Conservation (phyloP, 2,329 filamentous ascomycete genomes). For the Macrophomina phaseolina region DNA sequence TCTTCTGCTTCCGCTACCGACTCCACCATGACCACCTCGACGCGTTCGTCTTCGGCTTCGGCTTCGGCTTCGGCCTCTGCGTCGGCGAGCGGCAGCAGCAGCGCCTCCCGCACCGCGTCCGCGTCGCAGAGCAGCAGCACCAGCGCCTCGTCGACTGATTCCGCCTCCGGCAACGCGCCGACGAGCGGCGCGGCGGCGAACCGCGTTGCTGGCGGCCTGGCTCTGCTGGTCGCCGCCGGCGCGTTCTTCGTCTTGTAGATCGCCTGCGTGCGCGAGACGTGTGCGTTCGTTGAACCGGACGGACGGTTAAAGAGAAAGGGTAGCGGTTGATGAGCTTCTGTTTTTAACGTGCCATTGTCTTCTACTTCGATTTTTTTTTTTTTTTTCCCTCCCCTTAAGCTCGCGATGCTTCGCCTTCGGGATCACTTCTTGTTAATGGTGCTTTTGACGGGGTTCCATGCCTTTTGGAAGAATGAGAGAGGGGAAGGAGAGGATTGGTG, state of each 20-base stretch:
- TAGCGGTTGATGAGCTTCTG: background rate
- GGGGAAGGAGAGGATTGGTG: background rate
- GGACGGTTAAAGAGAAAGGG: too few species aligned
- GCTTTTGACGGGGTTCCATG: background rate
- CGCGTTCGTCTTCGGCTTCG: conserved; percentile 32
- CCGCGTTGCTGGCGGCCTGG: conserved; percentile 18
- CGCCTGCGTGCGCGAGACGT: too few species aligned
- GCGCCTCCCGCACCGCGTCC: conserved; percentile 32
- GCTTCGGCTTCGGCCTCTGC: conserved; percentile 32
- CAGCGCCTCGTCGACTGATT: conserved; percentile 8
- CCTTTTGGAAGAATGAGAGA: background rate
- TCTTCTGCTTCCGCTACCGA: conserved; percentile 32
- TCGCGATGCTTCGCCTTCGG: background rate
- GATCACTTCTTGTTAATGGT: background rate
- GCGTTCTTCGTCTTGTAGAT: conserved; percentile 15
- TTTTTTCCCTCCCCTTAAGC: too few species aligned
- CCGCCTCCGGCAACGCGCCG: conserved; percentile 11
- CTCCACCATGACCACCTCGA: conserved; percentile 30
- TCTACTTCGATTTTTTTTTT: background rate
- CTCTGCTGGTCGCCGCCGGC: conserved; percentile 7
- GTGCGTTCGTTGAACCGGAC: too few species aligned
- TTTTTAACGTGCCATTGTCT: background rate
- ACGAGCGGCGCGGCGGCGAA: conserved; percentile 11
- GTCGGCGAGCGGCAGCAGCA: conserved; percentile 2
- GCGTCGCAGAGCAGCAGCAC: background rate